Evolutionary conservation across 192 early-diverging fungal genomes (phyloP), one percentile per base, ranked within the genome.

Genomic region (Backusella psychrophila): DNA sequence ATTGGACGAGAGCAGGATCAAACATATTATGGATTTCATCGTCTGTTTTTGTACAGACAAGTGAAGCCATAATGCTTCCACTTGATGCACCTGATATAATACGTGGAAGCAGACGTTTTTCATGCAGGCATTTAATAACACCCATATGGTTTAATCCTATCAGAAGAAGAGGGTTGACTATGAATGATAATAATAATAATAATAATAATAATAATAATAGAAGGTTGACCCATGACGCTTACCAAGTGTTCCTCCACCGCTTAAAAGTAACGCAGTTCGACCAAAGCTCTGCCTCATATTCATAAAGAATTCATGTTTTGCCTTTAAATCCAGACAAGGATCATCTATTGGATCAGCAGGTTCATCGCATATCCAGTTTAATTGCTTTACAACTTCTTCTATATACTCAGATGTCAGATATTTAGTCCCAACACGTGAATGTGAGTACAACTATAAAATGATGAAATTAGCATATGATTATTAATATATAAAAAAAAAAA

Each of bases 171-270:
- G 12, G 46, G 3, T 31, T 35, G 14, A 56, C 36, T 69, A 70
- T 35, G 38, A 17, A 59, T 56, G 8, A 56, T 23, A 56, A 29
- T 42, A 46, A 17, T 14, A 46, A n/a, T n/a, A n/a, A 14, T 19
- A 35, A 3, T 33, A 17, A 59, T 56, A 3, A 56, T 23, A 56
- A 29, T 42, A 46, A 14, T 19, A 35, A 3, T 33, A 12, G 11
- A 11, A 39, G 11, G 38, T 11, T 39, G 5, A 52, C 0, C 11
- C 38, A 39, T 39, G 38, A n/a, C 23, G 5, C n/a, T 35, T 83
- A 89, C 92, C 96, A 85, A 96, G 90, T 17, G 93, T 91, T 1
- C 92, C 96, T 31, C 96, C 96, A 19, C 96, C 96, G 66, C 90
- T 92, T n/a, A 98, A 86, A 44, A 96, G 84, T 71, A 98, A 81